phyloP scores from a whole-genome alignment of 768 basidiomycete genomes.

The Tylopilus vinaceipallidus region DNA sequence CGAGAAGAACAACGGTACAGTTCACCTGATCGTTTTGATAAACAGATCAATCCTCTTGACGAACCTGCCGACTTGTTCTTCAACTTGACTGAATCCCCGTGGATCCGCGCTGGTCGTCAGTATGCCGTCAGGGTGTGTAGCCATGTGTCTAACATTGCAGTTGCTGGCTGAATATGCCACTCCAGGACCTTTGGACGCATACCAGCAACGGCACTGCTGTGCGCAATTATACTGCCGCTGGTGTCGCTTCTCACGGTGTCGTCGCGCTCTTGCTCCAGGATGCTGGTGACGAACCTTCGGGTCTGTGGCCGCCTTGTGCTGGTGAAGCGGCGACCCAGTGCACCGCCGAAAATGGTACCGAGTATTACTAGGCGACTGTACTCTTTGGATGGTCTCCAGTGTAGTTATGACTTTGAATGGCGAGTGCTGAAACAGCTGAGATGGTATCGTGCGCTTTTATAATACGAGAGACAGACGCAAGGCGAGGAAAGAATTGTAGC shows the following conservation, averaged over 20 bases:
- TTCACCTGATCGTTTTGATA: background rate
- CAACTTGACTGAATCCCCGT: conserved; percentile 65
- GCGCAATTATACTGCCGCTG: conserved; percentile 45
- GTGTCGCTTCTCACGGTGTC: conserved; percentile 64
- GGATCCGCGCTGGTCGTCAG: conserved; percentile 63
- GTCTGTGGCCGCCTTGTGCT: conserved; percentile 54
- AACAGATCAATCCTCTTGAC: conserved; percentile 61
- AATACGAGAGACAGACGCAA: too few species aligned
- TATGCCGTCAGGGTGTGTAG: conserved; percentile 56
- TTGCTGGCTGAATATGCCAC: background rate
- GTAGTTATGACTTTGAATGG: too few species aligned
- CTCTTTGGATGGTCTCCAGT: too few species aligned
- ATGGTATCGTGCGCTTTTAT: too few species aligned
- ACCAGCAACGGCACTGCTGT: conserved; percentile 66
- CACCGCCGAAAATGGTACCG: conserved; percentile 58
- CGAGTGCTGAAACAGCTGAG: too few species aligned
- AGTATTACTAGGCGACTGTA: conserved; percentile 11
- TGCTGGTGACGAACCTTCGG: conserved; percentile 65
- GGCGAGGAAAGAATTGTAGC: too few species aligned
- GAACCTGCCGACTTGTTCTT: conserved; percentile 56
- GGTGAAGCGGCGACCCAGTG: conserved; percentile 46
- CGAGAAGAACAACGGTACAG: background rate
- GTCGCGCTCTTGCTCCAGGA: conserved; percentile 63
- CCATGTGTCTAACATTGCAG: background rate
- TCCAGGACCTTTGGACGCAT: conserved; percentile 70